phyloP scores from a whole-genome alignment of 352 stramenopile species.

The Plasmopara viticola region DNA sequence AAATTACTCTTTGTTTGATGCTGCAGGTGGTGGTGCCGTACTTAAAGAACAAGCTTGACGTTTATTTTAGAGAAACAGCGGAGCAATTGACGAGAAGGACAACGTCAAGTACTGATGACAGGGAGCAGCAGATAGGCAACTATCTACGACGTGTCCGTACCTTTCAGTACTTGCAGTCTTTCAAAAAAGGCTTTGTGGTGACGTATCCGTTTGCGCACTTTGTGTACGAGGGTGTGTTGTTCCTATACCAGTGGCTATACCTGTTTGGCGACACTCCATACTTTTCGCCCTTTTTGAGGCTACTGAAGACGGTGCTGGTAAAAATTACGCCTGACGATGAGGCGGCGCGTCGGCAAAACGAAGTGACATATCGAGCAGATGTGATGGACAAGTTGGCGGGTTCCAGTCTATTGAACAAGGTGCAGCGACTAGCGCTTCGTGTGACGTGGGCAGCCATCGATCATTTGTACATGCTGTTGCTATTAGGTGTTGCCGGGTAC shows the following conservation, averaged over 20 bases:
- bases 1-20: neutral
- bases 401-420: conserved; percentile 29
- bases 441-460: conserved; percentile 64
- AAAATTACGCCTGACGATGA: conserved; percentile 66
- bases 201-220: conserved; percentile 77
- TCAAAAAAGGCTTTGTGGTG: conserved; percentile 58
- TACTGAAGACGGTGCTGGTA: conserved; percentile 69
- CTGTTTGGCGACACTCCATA: conserved; percentile 78
- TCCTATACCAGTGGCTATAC: conserved; percentile 85
- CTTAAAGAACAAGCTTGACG: conserved; percentile 71
- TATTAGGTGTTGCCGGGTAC: conserved; percentile 73
- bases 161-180: conserved; percentile 37
- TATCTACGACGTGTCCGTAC: conserved; percentile 47
- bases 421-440: conserved; percentile 40
- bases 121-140: conserved; percentile 13
- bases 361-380: conserved; percentile 45
- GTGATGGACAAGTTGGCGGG: conserved; percentile 44
- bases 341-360: conserved; percentile 46
- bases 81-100: conserved; percentile 25
- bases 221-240: conserved; percentile 72
- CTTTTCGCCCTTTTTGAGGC: conserved; percentile 71
- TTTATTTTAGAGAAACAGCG: conserved; percentile 42
- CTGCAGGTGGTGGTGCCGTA: conserved; percentile 65
- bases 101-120: neutral
- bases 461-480: conserved; percentile 75